These are phyloP conservation scores for Marchantia paleacea DNA, from an alignment of 225 moss, liverwort and hornwort species.

Conservation along the genomic window DNA sequence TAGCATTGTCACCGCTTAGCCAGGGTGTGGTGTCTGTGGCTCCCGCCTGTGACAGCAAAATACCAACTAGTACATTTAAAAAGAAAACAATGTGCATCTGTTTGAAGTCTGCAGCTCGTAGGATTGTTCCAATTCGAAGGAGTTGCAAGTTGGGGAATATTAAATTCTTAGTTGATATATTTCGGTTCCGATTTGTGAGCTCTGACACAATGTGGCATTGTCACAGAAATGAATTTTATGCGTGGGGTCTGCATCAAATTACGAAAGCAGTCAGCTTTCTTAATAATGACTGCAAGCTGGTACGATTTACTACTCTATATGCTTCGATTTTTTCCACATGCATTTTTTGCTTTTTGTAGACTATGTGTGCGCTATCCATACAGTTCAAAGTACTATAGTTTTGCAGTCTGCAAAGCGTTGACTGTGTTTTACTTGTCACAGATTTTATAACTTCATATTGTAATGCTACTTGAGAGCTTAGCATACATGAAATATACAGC, in stretches of 20 bases:
- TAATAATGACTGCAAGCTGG: slow-evolving; percentile 97
- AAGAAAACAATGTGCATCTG: too few relatives aligned
- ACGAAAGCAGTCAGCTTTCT: slow-evolving; percentile 94
- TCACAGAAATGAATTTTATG: slow-evolving; percentile 92
- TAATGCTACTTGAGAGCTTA: too few relatives aligned
- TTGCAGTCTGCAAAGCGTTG: neutral
- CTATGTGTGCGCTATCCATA: neutral
- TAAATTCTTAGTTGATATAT: neutral
- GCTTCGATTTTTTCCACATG: neutral
- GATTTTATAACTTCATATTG: neutral
- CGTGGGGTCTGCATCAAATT: slow-evolving; percentile 94
- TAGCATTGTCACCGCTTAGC: too few relatives aligned
- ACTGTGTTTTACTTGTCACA: neutral
- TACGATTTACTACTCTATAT: slow-evolving; percentile 26
- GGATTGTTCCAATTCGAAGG: neutral
- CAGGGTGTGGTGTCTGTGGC: too few relatives aligned
- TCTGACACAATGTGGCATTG: neutral
- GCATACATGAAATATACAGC: neutral
- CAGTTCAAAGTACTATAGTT: neutral
- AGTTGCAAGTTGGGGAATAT: neutral
- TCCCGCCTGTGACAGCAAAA: too few relatives aligned
- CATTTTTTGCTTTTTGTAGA: neutral
- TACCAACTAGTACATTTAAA: too few relatives aligned
- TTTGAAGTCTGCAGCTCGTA: too few relatives aligned
- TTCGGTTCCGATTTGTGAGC: neutral